phyloP scores from a whole-genome alignment of 2,329 filamentous ascomycete species.

The Paracoccidioides lutzii region DNA sequence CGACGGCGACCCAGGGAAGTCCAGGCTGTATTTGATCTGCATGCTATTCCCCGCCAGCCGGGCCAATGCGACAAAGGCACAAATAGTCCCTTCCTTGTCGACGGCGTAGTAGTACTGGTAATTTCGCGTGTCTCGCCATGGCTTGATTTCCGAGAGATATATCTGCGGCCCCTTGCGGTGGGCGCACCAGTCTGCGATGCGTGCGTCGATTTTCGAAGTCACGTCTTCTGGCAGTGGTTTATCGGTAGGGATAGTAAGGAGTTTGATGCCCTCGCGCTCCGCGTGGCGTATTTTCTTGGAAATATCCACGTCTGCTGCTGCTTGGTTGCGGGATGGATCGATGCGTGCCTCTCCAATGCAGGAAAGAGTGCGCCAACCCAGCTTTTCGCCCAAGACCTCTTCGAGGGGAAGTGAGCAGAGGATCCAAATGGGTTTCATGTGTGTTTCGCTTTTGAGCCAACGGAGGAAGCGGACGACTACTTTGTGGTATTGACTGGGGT shows the following conservation, averaged over 20 bases:
- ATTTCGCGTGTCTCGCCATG: slow-evolving; percentile 74
- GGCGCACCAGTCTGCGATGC: slow-evolving; percentile 66
- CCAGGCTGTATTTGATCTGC: slow-evolving; percentile 92
- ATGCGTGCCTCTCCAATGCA: slow-evolving; percentile 83
- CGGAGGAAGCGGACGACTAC: slow-evolving; percentile 63
- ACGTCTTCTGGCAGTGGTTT: slow-evolving; percentile 52
- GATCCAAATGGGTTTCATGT: slow-evolving; percentile 75
- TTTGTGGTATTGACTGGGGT: slow-evolving; percentile 59
- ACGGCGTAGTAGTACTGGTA: slow-evolving; percentile 75
- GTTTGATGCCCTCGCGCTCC: slow-evolving; percentile 71
- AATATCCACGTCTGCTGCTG: slow-evolving; percentile 51
- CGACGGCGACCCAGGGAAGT: slow-evolving; percentile 77
- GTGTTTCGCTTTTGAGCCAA: slow-evolving; percentile 57
- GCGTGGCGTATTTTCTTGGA: slow-evolving; percentile 67
- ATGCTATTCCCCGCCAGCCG: slow-evolving; percentile 76
- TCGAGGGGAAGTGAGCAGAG: slow-evolving; percentile 69
- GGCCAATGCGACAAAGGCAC: slow-evolving; percentile 67
- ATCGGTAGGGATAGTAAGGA: slow-evolving; percentile 58
- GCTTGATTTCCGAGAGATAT: slow-evolving; percentile 77
- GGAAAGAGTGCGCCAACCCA: slow-evolving; percentile 79
- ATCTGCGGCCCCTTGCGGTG: slow-evolving; percentile 70
- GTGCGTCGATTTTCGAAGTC: slow-evolving; percentile 54
- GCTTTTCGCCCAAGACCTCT: slow-evolving; percentile 62
- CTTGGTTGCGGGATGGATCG: slow-evolving; percentile 55
- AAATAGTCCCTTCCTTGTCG: slow-evolving; percentile 58